These are phyloP conservation scores for Sugiyamaella qingdaonensis DNA, from an alignment of 805 yeast species.

Conservation along the genomic window DNA sequence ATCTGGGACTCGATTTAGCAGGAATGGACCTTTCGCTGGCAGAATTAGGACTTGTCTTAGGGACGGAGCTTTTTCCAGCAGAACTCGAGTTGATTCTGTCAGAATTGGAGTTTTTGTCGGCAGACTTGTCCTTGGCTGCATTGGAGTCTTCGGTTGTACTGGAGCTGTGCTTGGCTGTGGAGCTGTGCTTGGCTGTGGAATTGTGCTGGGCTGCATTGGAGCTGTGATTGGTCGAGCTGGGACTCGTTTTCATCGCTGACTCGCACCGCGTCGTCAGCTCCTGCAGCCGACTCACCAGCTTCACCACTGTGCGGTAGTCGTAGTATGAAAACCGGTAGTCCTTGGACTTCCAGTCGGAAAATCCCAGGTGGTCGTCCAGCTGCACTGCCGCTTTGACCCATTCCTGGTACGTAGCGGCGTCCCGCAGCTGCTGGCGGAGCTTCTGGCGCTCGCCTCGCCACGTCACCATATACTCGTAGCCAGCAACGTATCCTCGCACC, in stretches of 20 bases:
- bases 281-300: slow-evolving; percentile 43
- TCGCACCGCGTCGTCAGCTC: slow-evolving; percentile 22
- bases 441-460: slow-evolving; percentile 56
- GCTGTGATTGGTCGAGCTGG: neutral
- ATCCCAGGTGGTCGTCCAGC: slow-evolving; percentile 53
- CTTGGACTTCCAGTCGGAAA: slow-evolving; percentile 55
- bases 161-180: no score
- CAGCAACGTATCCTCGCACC: slow-evolving; percentile 57
- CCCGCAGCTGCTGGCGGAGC: slow-evolving; percentile 47
- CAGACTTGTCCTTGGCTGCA: no score
- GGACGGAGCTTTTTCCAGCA: no score
- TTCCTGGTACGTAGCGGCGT: slow-evolving; percentile 50
- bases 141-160: no score
- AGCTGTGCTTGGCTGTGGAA: no score
- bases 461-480: slow-evolving; percentile 55
- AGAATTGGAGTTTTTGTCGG: no score
- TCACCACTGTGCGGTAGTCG: slow-evolving; percentile 56
- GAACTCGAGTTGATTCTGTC: no score
- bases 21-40: no score
- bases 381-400: slow-evolving; percentile 57
- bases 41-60: no score
- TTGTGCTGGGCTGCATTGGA: neutral
- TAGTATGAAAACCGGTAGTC: slow-evolving; percentile 62
- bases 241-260: neutral
- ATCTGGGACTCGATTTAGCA: no score